Conservation (phyloP, 2,329 filamentous ascomycete species). For the Epichloe hybrida region DNA sequence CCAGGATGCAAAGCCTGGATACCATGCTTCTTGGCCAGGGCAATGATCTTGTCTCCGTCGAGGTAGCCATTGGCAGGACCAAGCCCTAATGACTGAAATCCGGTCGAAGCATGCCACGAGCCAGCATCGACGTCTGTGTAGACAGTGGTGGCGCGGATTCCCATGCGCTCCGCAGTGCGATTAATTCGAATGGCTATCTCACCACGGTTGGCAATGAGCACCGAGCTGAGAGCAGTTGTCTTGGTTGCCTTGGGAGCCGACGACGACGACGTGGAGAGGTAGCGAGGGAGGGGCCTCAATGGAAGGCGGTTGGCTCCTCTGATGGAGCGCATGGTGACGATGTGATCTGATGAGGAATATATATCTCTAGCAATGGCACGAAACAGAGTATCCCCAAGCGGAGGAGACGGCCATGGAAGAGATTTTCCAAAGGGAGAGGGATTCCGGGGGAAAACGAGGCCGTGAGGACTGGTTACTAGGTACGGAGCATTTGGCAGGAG, state of each 20-base stretch:
- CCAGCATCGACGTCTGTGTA: constrained; percentile 85
- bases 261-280: constrained; percentile 16
- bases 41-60: constrained; percentile 84
- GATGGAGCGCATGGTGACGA: constrained; percentile 38
- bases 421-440: background rate
- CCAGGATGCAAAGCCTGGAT: constrained; percentile 91
- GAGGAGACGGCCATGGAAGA: background rate
- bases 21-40: constrained; percentile 69
- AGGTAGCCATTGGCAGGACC: constrained; percentile 78
- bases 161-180: constrained; percentile 72
- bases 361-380: constrained; percentile 4
- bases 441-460: background rate
- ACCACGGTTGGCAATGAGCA: constrained; percentile 91
- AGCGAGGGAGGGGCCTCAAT: constrained; percentile 30
- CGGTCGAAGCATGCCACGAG: constrained; percentile 78
- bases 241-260: constrained; percentile 23
- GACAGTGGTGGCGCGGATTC: constrained; percentile 84
- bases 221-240: constrained; percentile 50
- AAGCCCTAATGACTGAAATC: constrained; percentile 71
- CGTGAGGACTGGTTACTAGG: background rate
- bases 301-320: constrained; percentile 36
- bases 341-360: background rate
- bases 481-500: background rate
- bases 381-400: constrained; percentile 2
- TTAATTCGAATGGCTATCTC: constrained; percentile 94